Base-by-base conservation (phyloP, 2,329 filamentous ascomycete species). In the Ophiostoma ips region DNA sequence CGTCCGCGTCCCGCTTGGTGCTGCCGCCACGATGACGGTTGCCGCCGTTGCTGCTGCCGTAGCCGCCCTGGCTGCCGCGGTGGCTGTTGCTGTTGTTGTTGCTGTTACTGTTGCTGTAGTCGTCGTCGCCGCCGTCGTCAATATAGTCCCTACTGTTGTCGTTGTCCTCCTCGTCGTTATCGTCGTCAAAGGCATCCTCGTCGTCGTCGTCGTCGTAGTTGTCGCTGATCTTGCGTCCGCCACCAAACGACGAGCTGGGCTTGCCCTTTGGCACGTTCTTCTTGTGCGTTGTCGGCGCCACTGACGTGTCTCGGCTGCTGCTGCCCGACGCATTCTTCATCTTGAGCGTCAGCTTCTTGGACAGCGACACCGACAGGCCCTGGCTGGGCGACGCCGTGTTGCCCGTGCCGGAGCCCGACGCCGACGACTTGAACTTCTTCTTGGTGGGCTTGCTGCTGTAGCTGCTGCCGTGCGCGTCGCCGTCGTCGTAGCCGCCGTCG, bases 371-470 rank as follows among this genome's bases (percentile, higher is more conserved):
- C 0, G 55, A 54, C 43, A 57, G 46, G 2, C 50, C 52, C 38
- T 55, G 55, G 36, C 51, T 53, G 1, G 53, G 51, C 18, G 51
- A 44, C 5, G 53, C 38, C 2, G 55, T 50, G 15, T 46, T 46
- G 46, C 33, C 46, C 16, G 44, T 45, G 24, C 49, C 46, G 7
- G 49, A 48, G 31, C 49, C 52, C 5, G 54, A 30, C 7, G 47
- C 24, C 44, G 59, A 53, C 58, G 51, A 61, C 64, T 78, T 79
- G 52, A 72, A 58, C 69, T 79, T 79, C 67, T 78, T 79, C 66
- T 76, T 77, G 31, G 19, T 34, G 16, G 64, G 63, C 58, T 66
- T 70, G 50, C 36, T 49, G 38, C 16, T 19, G 18, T 28, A 16
- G 28, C 49, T 41, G 30, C 30, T 31, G 11, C 37, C 18, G 24